phyloP scores from a whole-genome alignment of 1,284 basidiomycete genomes.

The Sphagnurus paluster region DNA sequence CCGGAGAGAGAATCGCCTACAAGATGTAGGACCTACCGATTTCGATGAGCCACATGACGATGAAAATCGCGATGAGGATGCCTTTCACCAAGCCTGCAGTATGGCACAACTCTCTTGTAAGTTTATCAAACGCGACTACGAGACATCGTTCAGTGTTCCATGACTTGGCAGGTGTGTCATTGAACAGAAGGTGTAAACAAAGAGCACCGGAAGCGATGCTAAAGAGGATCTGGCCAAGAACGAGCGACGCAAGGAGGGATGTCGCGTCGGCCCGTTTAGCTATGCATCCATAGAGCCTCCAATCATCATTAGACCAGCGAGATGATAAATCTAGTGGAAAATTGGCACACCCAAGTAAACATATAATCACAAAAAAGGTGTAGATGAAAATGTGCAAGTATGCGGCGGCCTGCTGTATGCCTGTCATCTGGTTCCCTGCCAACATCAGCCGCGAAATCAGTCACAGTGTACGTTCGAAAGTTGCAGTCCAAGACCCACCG shows the following conservation, averaged over 20 bases:
- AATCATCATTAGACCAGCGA: background rate
- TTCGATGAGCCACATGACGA: conserved; percentile 22
- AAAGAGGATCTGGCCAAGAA: conserved; percentile 24
- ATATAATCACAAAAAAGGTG: conserved; percentile 13
- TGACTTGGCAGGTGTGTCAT: conserved; percentile 8
- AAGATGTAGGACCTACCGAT: conserved; percentile 16
- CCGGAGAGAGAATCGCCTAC: background rate
- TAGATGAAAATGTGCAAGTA: conserved; percentile 21
- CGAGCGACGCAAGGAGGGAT: conserved; percentile 19
- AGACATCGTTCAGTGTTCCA: conserved; percentile 14
- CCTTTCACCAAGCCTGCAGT: conserved; percentile 19
- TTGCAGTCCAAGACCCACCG: no score
- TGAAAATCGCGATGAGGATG: conserved; percentile 17
- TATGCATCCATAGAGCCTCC: conserved; percentile 17
- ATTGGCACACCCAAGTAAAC: conserved; percentile 17
- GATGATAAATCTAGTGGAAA: background rate
- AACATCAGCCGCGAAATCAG: background rate
- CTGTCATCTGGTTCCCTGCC: conserved; percentile 15
- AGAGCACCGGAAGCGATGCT: conserved; percentile 21
- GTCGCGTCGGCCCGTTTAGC: conserved; percentile 8
- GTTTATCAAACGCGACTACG: conserved; percentile 14
- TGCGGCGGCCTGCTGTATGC: conserved; percentile 17
- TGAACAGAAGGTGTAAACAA: conserved; percentile 23
- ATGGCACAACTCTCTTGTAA: conserved; percentile 20
- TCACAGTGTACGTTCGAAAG: background rate